Evolutionary conservation across 2,329 filamentous ascomycete genomes (phyloP).

Genomic region (Emydomyces testavorans): DNA sequence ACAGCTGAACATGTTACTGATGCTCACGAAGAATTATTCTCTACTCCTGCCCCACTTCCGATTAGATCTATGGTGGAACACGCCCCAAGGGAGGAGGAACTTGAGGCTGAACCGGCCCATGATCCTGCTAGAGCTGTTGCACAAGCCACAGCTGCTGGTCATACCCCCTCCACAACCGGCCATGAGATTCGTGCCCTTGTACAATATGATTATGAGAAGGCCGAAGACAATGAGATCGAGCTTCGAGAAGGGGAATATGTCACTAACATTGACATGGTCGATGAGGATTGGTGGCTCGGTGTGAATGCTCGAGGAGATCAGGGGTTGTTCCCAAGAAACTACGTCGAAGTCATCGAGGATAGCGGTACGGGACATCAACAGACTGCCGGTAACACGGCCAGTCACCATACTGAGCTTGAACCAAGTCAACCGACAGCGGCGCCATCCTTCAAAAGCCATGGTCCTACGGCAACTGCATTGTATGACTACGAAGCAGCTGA

Average conservation of each 20-base stretch:
- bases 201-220: slow-evolving; percentile 94
- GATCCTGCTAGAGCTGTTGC: slow-evolving; percentile 51
- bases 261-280: slow-evolving; percentile 90
- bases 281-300: slow-evolving; percentile 98
- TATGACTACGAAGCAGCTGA: slow-evolving; percentile 97
- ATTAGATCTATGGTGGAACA: slow-evolving; percentile 51
- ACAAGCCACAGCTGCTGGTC: slow-evolving; percentile 42
- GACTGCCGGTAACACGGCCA: slow-evolving; percentile 25
- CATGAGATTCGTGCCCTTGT: slow-evolving; percentile 63
- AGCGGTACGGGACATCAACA: slow-evolving; percentile 31
- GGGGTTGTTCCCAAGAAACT: slow-evolving; percentile 93
- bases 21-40: slow-evolving; percentile 33
- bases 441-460: slow-evolving; percentile 28
- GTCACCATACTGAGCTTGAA: slow-evolving; percentile 27
- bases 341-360: slow-evolving; percentile 72
- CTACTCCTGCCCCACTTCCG: slow-evolving; percentile 43
- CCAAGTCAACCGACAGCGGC: slow-evolving; percentile 22
- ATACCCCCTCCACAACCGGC: slow-evolving; percentile 28
- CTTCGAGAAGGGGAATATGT: slow-evolving; percentile 79
- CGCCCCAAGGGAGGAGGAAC: slow-evolving; percentile 52
- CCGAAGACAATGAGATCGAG: slow-evolving; percentile 93
- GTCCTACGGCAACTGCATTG: slow-evolving; percentile 66
- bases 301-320: slow-evolving; percentile 72
- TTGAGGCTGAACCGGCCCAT: slow-evolving; percentile 52
- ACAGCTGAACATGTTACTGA: slow-evolving; percentile 35